phyloP scores from a whole-genome alignment of 2,329 filamentous ascomycete genomes.

The Venturia aucupariae region DNA sequence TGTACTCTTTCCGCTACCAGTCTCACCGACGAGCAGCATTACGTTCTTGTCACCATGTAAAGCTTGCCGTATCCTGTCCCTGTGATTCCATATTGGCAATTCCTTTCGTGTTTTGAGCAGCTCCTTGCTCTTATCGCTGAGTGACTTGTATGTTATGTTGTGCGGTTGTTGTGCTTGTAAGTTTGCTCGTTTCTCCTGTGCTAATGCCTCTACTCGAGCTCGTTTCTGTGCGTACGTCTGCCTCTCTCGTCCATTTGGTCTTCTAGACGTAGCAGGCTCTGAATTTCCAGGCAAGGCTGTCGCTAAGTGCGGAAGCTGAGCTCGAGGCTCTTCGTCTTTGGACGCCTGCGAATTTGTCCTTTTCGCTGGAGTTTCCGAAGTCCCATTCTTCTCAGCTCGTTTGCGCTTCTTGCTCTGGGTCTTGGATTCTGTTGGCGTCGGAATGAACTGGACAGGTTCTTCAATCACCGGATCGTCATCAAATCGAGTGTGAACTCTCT shows the following conservation, averaged over 20 bases:
- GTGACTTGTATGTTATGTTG: neutral
- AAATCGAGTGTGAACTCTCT: conserved; percentile 33
- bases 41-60: conserved; percentile 57
- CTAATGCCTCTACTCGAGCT: neutral
- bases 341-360: neutral
- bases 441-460: neutral
- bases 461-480: conserved; percentile 20
- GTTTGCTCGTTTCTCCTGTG: neutral
- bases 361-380: neutral
- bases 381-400: conserved; percentile 15
- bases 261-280: neutral
- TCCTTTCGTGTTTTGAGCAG: conserved; percentile 44
- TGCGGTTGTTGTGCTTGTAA: neutral
- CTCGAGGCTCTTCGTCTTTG: neutral
- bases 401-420: conserved; percentile 27
- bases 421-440: neutral
- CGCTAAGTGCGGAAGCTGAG: neutral
- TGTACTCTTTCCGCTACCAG: conserved; percentile 92
- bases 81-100: conserved; percentile 73
- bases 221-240: conserved; percentile 4
- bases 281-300: neutral
- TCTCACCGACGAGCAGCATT: conserved; percentile 83
- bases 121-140: conserved; percentile 16
- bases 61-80: conserved; percentile 56
- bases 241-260: conserved; percentile 6